Conservation (phyloP, 768 basidiomycete species). For the Phylloporus sp. region DNA sequence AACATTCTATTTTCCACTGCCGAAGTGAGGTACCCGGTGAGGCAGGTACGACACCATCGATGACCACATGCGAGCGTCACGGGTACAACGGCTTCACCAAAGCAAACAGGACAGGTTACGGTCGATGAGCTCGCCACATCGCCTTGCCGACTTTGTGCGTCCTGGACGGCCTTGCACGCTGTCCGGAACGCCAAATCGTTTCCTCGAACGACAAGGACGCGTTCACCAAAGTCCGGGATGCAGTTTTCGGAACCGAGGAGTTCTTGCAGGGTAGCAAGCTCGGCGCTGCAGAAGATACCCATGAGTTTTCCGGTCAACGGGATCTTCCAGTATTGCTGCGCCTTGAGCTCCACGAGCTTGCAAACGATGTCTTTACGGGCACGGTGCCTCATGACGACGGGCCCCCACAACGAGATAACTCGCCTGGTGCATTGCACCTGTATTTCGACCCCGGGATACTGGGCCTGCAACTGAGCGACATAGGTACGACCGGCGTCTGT, state of each 20-base stretch:
- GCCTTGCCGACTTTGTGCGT: constrained; percentile 32
- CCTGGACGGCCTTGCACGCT: constrained; percentile 40
- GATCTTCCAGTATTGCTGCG: constrained; percentile 40
- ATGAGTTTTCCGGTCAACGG: constrained; percentile 44
- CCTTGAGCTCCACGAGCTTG: constrained; percentile 41
- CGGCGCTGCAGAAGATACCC: constrained; percentile 42
- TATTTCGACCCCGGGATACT: constrained; percentile 40
- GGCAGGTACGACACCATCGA: constrained; percentile 59
- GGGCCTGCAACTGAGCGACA: constrained; percentile 39
- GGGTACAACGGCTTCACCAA: constrained; percentile 49
- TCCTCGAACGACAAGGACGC: constrained; percentile 52
- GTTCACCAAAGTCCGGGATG: constrained; percentile 39
- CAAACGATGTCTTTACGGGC: constrained; percentile 44
- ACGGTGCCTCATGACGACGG: constrained; percentile 34
- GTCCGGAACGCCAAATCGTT: constrained; percentile 33
- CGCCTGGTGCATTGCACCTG: constrained; percentile 38
- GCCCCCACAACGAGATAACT: constrained; percentile 52
- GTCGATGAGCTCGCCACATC: constrained; percentile 18
- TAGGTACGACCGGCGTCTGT: constrained; percentile 39
- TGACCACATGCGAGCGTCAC: constrained; percentile 61
- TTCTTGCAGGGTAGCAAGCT: constrained; percentile 41
- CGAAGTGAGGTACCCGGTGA: constrained; percentile 53
- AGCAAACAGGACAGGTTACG: constrained; percentile 63
- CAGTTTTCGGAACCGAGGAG: constrained; percentile 57
- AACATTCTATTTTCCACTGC: constrained; percentile 55